Percentiles rank a stretch among this genome's conserved stretches.
Conservation (phyloP, 148 eudicot species). For the Rhododendron simsii region DNA sequence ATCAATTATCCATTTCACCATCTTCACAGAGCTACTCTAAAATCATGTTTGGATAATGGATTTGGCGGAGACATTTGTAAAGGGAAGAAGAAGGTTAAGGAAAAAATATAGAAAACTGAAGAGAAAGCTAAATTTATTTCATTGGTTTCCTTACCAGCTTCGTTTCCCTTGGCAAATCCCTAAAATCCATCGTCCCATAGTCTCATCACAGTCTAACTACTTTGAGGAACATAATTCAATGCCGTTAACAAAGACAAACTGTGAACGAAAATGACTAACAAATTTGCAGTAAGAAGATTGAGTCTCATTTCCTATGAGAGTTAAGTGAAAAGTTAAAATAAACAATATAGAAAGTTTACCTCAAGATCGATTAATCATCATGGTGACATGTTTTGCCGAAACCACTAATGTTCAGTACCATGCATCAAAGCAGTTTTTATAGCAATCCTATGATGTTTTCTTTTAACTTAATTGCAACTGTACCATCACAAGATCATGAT, state of each 20-base stretch:
- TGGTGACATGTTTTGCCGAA: neutral
- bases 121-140: neutral
- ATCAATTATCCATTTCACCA: neutral
- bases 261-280: neutral
- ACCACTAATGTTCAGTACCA: neutral
- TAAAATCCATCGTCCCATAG: neutral
- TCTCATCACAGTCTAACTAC: neutral
- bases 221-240: neutral
- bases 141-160: neutral
- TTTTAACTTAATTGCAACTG: neutral
- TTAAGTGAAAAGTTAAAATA: neutral
- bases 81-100: too few species aligned
- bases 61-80: neutral
- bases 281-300: neutral
- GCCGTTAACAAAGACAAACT: neutral
- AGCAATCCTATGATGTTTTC: neutral
- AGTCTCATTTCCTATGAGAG: neutral
- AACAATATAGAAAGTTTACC: neutral
- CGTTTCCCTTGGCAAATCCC: neutral
- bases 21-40: neutral
- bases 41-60: neutral
- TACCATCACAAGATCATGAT: neutral
- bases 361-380: neutral
- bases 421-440: neutral
- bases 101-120: neutral